Evolutionary conservation across 1,284 basidiomycete genomes (phyloP), one percentile per base, ranked within the genome.

Genomic region (Ceraceosorus guamensis): DNA sequence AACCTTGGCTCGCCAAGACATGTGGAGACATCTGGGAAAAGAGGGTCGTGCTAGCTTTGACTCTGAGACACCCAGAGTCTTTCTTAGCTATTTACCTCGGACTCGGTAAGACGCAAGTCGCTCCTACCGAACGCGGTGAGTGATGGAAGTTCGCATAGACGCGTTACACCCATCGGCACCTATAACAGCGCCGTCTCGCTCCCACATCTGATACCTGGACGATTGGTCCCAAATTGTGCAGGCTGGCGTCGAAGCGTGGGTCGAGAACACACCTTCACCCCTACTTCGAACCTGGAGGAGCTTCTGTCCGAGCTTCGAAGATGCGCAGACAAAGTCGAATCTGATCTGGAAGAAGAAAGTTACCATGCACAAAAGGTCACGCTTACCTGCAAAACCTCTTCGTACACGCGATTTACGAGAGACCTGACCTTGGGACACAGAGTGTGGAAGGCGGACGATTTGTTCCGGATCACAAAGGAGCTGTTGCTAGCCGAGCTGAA

Each of bases 231-330:
- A 24, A 24, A 11, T 11, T 3, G 11, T 41, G 11, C 16, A 41
- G 39, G 39, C 39, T 41, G 39, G 39, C 66, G 72, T 47, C 67
- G 67, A 45, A 69, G 66, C 18, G 68, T 73, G n/a, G 71, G 72
- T 10, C 59, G 71, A n/a, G 72, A 75, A 34, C 65, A 64, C 49
- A 75, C 72, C 3, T 75, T 75, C 55, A 60, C 59, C n/a, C 71
- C 72, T 4, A 73, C 68, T 2, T 50, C 55, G 11, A 60, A 73
- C 35, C 50, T 51, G 0, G 46, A 54, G 6, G 39, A 48, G 18
- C 53, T 75, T 34, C 59, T 68, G 16, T 57, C 55, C 6, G 46
- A 67, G 14, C 62, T 75, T 16, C 63, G 57, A 8, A 50, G 63
- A 39, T 63, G 66, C 11, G 68, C 70, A 1, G 50, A 59, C 6